These are phyloP conservation scores for Elongisporangium anandrum DNA, from an alignment of 352 stramenopile species.

Conservation along the genomic window DNA sequence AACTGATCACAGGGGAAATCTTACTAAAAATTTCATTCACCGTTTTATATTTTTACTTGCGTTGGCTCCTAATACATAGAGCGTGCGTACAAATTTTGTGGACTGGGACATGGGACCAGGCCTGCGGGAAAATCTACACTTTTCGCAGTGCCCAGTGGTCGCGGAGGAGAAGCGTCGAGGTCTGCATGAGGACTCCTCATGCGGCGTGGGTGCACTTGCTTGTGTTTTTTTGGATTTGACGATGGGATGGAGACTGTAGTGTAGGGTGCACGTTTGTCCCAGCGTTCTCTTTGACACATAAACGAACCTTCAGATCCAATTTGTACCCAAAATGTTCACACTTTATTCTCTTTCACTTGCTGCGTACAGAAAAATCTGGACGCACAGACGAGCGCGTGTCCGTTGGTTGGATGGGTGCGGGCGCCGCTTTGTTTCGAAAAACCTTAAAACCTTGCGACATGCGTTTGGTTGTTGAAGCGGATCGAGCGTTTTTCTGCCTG, in stretches of 20 bases:
- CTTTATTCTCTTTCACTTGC: too few relatives aligned
- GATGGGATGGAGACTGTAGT: not conserved
- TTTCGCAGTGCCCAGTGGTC: not conserved
- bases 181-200: too few relatives aligned
- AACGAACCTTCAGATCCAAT: not conserved
- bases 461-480: not conserved
- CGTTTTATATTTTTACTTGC: too few relatives aligned
- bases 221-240: not conserved
- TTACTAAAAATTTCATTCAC: not conserved
- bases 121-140: not conserved
- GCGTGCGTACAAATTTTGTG: not conserved
- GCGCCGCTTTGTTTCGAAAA: not conserved
- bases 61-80: not conserved
- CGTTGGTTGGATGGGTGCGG: not conserved
- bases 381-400: not conserved
- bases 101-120: not conserved
- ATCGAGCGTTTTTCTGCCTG: not conserved
- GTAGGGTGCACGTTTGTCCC: not conserved
- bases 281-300: not conserved
- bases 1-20: not conserved
- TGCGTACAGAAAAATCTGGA: not conserved
- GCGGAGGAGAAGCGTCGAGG: not conserved
- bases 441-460: not conserved
- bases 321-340: not conserved
- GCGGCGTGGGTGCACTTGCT: not conserved